Conservation (phyloP, 108 stramenopile species). For the Hondaea fermentalgiana region DNA sequence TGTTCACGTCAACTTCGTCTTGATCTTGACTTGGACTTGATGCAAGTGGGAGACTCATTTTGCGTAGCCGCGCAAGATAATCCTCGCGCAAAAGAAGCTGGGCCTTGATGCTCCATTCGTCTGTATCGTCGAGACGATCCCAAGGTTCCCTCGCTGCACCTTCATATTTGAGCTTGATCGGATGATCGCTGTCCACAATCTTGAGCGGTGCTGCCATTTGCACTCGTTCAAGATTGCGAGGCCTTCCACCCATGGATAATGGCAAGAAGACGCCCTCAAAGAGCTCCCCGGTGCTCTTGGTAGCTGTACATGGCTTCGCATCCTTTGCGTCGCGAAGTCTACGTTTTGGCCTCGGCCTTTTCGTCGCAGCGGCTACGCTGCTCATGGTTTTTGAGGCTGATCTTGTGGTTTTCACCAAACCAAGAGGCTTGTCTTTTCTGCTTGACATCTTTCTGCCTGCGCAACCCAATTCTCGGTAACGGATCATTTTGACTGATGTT, state of each 20-base stretch:
- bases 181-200: not conserved
- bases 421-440: no score
- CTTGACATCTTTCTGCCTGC: no score
- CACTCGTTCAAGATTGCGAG: not conserved
- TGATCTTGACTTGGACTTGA: not conserved
- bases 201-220: not conserved
- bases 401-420: no score
- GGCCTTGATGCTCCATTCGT: not conserved
- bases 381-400: no score
- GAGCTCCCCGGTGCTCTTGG: not conserved
- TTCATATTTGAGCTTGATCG: not conserved
- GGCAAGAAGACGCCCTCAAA: not conserved
- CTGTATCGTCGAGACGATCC: not conserved
- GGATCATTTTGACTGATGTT: no score
- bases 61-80: not conserved
- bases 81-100: not conserved
- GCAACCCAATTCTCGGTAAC: no score
- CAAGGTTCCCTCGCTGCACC: not conserved
- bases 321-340: no score
- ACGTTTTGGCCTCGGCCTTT: no score
- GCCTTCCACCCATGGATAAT: not conserved
- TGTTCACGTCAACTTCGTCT: not conserved
- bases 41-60: not conserved
- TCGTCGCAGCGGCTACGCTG: no score
- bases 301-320: no score